A percentile compares a stretch with the other conserved stretches of the same genome.
These are phyloP conservation scores for Cryptococcus sp. DNA, from an alignment of 1,284 basidiomycete species.

Conservation along the genomic window DNA sequence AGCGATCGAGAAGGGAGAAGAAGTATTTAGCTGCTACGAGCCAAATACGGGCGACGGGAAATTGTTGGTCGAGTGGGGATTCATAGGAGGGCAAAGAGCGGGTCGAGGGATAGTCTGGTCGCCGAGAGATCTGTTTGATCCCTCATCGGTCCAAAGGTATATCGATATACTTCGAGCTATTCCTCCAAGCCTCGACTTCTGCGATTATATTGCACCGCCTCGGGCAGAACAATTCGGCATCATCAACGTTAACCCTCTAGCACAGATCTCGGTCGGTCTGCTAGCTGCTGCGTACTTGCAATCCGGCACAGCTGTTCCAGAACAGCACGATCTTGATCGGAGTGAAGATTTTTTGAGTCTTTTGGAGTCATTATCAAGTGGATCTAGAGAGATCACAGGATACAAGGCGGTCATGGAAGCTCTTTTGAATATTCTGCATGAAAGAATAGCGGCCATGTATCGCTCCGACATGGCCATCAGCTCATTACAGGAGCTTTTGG, in stretches of 20 bases:
- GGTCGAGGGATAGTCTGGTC: constrained; percentile 26
- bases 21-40: constrained; percentile 87
- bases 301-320: neutral
- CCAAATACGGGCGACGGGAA: constrained; percentile 64
- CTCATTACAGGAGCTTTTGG: neutral
- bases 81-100: constrained; percentile 41
- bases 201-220: neutral
- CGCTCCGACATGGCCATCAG: neutral
- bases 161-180: neutral
- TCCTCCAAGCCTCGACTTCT: neutral
- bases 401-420: neutral
- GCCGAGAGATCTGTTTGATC: constrained; percentile 11
- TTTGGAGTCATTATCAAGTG: neutral
- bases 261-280: neutral
- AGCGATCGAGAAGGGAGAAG: constrained; percentile 53
- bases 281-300: neutral
- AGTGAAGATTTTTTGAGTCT: neutral
- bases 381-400: neutral
- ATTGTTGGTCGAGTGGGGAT: constrained; percentile 71
- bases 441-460: neutral
- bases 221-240: neutral
- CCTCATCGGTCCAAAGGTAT: neutral
- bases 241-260: neutral
- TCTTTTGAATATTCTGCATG: neutral
- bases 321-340: neutral